Conservation (phyloP, 768 basidiomycete species). For the Strobilomyces confusus region DNA sequence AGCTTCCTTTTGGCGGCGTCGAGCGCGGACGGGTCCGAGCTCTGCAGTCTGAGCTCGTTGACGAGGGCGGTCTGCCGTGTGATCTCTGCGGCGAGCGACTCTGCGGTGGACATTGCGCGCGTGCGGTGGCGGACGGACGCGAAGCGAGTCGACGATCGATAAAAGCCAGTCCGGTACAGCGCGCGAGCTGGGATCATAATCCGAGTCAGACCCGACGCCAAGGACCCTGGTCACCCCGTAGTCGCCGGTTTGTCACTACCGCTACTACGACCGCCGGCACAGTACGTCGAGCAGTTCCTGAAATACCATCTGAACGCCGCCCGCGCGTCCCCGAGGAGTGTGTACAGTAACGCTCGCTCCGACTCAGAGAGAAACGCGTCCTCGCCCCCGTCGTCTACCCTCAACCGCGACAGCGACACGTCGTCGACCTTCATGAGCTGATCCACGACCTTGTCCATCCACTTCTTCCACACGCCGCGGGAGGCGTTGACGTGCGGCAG, state of each 20-base stretch:
- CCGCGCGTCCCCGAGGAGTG: constrained; percentile 21
- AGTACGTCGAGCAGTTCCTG: constrained; percentile 8
- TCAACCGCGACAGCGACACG: constrained; percentile 5
- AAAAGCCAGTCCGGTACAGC: constrained; percentile 16
- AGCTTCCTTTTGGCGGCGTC: constrained; percentile 68
- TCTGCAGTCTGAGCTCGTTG: constrained; percentile 57
- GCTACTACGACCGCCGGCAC: background rate
- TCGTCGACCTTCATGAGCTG: constrained; percentile 12
- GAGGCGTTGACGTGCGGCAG: constrained; percentile 13
- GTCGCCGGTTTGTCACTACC: background rate
- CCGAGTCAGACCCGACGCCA: constrained; percentile 19
- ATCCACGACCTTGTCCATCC: constrained; percentile 20
- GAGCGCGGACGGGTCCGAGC: constrained; percentile 45
- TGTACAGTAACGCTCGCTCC: constrained; percentile 12
- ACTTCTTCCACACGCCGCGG: constrained; percentile 17
- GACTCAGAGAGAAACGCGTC: constrained; percentile 1
- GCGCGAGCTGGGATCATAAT: constrained; percentile 15
- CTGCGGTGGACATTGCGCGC: constrained; percentile 38
- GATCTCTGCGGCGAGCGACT: constrained; percentile 52
- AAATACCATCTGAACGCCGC: constrained; percentile 21
- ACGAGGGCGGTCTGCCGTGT: constrained; percentile 51
- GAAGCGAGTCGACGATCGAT: constrained; percentile 34
- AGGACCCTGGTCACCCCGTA: constrained; percentile 25
- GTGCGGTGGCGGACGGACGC: constrained; percentile 9
- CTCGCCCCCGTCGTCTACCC: background rate